phyloP scores from a whole-genome alignment of 768 basidiomycete genomes.

The Pleurotus tuoliensis region DNA sequence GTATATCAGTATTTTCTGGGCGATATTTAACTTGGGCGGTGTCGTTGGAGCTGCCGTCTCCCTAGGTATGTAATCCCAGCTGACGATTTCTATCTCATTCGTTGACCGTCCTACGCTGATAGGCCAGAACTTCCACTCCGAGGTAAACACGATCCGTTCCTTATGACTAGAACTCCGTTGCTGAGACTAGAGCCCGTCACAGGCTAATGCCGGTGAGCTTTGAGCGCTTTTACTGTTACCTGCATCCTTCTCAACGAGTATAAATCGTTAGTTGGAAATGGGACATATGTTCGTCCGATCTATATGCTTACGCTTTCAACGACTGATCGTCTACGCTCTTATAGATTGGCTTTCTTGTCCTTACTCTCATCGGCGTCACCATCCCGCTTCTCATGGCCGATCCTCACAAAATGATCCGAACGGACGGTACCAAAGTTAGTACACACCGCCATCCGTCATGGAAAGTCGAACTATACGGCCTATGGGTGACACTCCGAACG shows the following conservation, averaged over 20 bases:
- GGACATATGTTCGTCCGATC: conserved; percentile 59
- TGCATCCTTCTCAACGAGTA: neutral
- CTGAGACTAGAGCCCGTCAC: neutral
- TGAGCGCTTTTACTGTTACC: neutral
- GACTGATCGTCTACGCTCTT: conserved; percentile 1
- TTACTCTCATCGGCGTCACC: conserved; percentile 63
- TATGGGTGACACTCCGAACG: conserved; percentile 62
- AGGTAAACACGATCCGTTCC: conserved; percentile 31
- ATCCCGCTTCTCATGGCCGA: conserved; percentile 71
- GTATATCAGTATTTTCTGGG: conserved; percentile 79
- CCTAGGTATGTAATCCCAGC: conserved; percentile 48
- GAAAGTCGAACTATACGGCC: conserved; percentile 68
- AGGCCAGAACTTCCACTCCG: conserved; percentile 64
- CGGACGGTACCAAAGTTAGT: conserved; percentile 67
- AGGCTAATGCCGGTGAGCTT: conserved; percentile 15
- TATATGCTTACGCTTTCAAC: neutral
- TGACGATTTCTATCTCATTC: conserved; percentile 59
- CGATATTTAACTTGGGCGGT: conserved; percentile 76
- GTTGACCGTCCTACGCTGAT: conserved; percentile 32
- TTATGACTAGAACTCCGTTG: conserved; percentile 19
- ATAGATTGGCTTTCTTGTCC: conserved; percentile 74
- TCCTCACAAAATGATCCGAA: conserved; percentile 68
- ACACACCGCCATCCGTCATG: conserved; percentile 68
- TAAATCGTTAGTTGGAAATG: conserved; percentile 50
- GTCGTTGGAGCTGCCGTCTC: conserved; percentile 78